Evolutionary conservation across 2,329 filamentous ascomycete genomes (phyloP), one percentile per base, ranked within the genome.

Genomic region (Trichoderma koningii): DNA sequence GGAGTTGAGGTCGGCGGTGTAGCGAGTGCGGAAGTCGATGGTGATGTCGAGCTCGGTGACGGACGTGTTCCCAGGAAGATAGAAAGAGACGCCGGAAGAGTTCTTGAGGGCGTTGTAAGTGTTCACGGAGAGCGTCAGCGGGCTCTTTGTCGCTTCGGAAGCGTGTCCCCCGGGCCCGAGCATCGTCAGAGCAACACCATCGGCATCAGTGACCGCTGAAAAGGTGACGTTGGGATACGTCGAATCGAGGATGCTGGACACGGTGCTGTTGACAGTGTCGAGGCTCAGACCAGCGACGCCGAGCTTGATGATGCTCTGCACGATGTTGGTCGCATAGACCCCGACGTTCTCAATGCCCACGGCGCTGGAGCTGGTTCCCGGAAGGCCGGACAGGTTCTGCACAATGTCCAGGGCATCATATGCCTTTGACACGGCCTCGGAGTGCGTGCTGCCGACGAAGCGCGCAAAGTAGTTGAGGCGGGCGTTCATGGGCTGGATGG

Each of bases 401-500:
- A 68, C 65, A 38, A 64, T 63, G 17, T 44, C 55, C 55, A 69
- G 44, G 23, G 65, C 67, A 17, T 64, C 26, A 55, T 68, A 69
- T 2, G 66, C 68, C 47, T 69, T 68, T 14, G 42, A 19, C 21
- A 69, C 65, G 1, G 68, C 65, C 21, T 69, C 65, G 3, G 30
- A 12, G 56, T 69, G 68, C 5, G 65, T 67, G 15, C 38, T 50
- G 30, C 66, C 68, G 6, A 41, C 34, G 38, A 69, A 67, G 2
- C 30, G 56, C 9, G 66, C 63, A 51, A 69, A 69, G 26, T 61
- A 61, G 60, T 69, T 69, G 44, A 69, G 63, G 7, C 68, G 65
- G 3, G 63, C 59, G 53, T 69, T 69, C 68, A 69, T 69, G 10
- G 68, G 66, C 60, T 69, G 68, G 2, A 69, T 47, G 7, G 68